phyloP scores from a whole-genome alignment of 2,329 filamentous ascomycete genomes.

The Pseudogymnoascus sp. region DNA sequence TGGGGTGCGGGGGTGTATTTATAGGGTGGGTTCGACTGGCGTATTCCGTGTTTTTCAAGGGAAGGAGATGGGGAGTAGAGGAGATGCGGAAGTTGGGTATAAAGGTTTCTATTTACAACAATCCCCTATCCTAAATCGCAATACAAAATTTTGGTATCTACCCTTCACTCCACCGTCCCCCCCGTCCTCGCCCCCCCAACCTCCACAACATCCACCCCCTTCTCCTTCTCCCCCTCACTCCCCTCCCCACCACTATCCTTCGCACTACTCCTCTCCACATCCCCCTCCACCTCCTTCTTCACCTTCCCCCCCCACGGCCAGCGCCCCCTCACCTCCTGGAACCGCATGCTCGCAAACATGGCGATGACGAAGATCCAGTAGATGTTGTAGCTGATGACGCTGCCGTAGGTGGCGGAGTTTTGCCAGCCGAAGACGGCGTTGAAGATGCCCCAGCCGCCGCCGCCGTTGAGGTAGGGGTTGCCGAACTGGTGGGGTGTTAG shows the following conservation, averaged over 20 bases:
- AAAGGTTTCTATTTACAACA: not conserved
- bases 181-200: not conserved
- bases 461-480: constrained; percentile 62
- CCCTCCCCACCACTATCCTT: not conserved
- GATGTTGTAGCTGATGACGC: constrained; percentile 77
- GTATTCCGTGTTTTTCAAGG: too few relatives aligned
- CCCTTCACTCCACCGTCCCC: not conserved
- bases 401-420: constrained; percentile 82
- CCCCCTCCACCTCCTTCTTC: not conserved
- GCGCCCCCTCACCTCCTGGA: constrained; percentile 47
- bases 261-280: not conserved
- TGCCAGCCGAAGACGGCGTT: constrained; percentile 81
- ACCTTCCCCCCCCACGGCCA: not conserved
- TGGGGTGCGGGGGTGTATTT: too few relatives aligned
- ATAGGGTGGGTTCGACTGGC: too few relatives aligned
- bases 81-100: not conserved
- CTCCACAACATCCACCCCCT: not conserved
- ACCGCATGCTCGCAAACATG: constrained; percentile 57
- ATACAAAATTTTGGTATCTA: not conserved
- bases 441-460: constrained; percentile 79
- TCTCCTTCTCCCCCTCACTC: not conserved
- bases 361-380: constrained; percentile 73
- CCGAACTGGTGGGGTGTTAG: constrained; percentile 56
- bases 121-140: not conserved
- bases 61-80: too few relatives aligned